Conservation (phyloP, 306 rosid genomes). For the Cotoneaster glaucophyllus region DNA sequence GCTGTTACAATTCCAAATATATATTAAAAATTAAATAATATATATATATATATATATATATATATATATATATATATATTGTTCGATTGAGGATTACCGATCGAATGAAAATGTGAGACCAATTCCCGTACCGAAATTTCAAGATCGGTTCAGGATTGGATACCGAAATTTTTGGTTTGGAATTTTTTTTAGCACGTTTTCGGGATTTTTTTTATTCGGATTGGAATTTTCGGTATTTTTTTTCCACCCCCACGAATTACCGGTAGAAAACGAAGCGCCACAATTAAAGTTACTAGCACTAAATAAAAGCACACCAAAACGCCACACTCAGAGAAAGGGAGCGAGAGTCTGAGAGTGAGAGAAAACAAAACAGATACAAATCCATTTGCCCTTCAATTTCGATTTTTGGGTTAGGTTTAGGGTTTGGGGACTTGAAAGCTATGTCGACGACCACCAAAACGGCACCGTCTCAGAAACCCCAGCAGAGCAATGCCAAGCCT, state of each 20-base stretch:
- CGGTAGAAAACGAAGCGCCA: not conserved
- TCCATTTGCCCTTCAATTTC: not conserved
- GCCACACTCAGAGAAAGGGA: not conserved
- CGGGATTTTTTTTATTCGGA: too few species aligned
- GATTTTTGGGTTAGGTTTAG: slow-evolving; percentile 15
- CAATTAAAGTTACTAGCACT: not conserved
- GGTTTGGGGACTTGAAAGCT: slow-evolving; percentile 1
- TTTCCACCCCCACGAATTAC: not conserved
- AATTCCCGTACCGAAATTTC: too few species aligned
- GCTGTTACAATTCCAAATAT: too few species aligned
- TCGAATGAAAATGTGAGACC: too few species aligned
- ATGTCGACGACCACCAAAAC: slow-evolving; percentile 27
- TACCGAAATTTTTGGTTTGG: too few species aligned
- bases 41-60: too few species aligned
- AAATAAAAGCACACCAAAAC: not conserved
- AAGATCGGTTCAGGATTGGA: fast-evolving
- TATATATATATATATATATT: too few species aligned
- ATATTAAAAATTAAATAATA: too few species aligned
- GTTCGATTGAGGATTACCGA: too few species aligned
- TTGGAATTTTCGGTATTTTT: too few species aligned
- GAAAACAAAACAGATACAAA: not conserved
- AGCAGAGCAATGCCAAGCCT: slow-evolving; percentile 35
- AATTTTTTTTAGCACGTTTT: too few species aligned
- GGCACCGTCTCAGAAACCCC: not conserved
- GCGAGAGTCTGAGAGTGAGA: not conserved